Conservation (phyloP, 192 early-diverging fungal species). For the Entomortierella chlamydospora region DNA sequence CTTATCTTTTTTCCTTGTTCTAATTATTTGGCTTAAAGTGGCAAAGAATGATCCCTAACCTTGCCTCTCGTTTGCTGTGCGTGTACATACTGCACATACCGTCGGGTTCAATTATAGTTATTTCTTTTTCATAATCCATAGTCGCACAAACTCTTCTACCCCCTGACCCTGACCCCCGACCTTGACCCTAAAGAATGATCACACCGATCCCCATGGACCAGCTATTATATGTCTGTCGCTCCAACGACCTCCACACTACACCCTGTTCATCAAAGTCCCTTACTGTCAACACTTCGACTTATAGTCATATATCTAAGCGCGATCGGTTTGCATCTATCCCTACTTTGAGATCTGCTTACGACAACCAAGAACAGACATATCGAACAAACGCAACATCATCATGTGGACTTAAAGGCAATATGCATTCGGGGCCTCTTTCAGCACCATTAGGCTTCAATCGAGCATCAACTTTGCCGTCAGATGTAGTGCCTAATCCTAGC, state of each 20-base stretch:
- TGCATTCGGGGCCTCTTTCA: background rate
- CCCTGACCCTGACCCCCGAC: too few relatives aligned
- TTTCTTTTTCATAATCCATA: too few relatives aligned
- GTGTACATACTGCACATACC: too few relatives aligned
- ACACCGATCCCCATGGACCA: slow-evolving; percentile 2
- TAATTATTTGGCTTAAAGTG: too few relatives aligned
- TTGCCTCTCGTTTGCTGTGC: too few relatives aligned
- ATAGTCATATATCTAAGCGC: background rate
- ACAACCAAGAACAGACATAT: background rate
- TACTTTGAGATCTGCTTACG: background rate
- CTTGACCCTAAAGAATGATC: slow-evolving; percentile 3
- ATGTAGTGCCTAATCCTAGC: background rate
- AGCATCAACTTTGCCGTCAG: background rate
- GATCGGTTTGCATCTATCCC: background rate
- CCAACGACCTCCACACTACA: background rate
- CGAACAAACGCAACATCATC: background rate
- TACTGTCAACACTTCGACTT: background rate
- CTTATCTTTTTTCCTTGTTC: too few relatives aligned
- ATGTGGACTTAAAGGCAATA: background rate
- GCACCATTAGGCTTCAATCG: background rate
- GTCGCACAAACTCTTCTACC: too few relatives aligned
- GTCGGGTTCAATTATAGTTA: too few relatives aligned
- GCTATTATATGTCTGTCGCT: background rate
- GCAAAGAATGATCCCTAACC: too few relatives aligned
- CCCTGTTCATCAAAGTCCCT: background rate